phyloP scores from a whole-genome alignment of 306 rosid species.

The Mimosa pudica region DNA sequence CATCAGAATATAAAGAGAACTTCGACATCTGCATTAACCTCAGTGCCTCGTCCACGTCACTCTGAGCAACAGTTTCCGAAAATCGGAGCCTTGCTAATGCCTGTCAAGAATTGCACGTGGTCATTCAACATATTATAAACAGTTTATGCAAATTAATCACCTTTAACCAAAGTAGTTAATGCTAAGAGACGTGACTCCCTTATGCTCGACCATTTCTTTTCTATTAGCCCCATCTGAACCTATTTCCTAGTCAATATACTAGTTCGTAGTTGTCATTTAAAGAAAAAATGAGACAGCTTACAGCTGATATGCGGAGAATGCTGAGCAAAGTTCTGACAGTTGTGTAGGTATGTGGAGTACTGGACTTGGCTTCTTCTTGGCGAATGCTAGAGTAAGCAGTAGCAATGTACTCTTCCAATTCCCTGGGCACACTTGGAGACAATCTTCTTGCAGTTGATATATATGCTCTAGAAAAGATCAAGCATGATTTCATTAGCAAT shows the following conservation, averaged over 20 bases:
- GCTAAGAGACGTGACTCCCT: conserved; percentile 4
- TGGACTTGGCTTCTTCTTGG: conserved; percentile 93
- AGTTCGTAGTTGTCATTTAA: conserved; percentile 5
- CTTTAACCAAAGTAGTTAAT: conserved; percentile 9
- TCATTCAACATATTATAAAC: not conserved
- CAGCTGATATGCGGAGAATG: conserved; percentile 93
- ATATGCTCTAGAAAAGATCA: conserved; percentile 61
- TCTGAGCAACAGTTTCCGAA: conserved; percentile 87
- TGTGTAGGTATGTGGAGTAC: conserved; percentile 90
- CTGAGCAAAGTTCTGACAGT: conserved; percentile 96
- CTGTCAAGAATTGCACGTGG: conserved; percentile 45
- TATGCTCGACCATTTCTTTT: conserved; percentile 5
- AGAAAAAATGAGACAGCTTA: conserved; percentile 42
- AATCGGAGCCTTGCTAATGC: conserved; percentile 95
- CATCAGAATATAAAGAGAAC: conserved; percentile 92
- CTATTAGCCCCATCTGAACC: conserved; percentile 14
- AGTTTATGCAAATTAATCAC: conserved; percentile 15
- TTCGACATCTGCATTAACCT: conserved; percentile 99
- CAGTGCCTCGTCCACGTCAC: conserved; percentile 96
- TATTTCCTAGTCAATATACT: not conserved
- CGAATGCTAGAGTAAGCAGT: conserved; percentile 88
- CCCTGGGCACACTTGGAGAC: conserved; percentile 82
- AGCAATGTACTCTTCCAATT: conserved; percentile 92
- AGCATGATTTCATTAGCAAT: conserved; percentile 13
- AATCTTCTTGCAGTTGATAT: conserved; percentile 94